Percentiles rank a stretch among this genome's conserved stretches.
phyloP scores from a whole-genome alignment of 495 filamentous ascomycete species.

The Daldinia caldariorum region DNA sequence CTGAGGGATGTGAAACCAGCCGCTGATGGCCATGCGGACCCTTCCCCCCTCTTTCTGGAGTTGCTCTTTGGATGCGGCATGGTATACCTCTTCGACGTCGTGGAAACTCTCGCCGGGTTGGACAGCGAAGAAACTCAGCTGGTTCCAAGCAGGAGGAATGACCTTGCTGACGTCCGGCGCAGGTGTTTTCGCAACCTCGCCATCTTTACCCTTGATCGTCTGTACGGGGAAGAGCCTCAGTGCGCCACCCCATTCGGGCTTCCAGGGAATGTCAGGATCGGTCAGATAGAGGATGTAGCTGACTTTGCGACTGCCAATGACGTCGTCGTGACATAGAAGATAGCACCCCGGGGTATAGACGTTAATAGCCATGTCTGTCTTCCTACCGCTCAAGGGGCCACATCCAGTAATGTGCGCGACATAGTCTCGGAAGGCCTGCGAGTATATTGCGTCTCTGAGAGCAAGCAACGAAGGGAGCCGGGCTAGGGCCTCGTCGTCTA shows the following conservation, averaged over 20 bases:
- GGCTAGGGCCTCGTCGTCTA: slow-evolving; percentile 82
- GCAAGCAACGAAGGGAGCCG: slow-evolving; percentile 85
- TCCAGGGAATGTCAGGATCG: slow-evolving; percentile 91
- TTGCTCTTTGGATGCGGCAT: slow-evolving; percentile 61
- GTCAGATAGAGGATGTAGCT: slow-evolving; percentile 98
- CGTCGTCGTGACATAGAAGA: slow-evolving; percentile 96
- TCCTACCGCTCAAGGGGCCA: slow-evolving; percentile 86
- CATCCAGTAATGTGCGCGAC: slow-evolving; percentile 84
- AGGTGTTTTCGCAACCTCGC: slow-evolving; percentile 76
- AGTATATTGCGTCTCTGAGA: slow-evolving; percentile 93
- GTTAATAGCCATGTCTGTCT: slow-evolving; percentile 99
- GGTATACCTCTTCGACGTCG: slow-evolving; percentile 97
- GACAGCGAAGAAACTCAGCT: slow-evolving; percentile 97
- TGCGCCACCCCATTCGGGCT: slow-evolving; percentile 92
- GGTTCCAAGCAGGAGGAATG: slow-evolving; percentile 95
- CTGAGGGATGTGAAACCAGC: slow-evolving; percentile 99
- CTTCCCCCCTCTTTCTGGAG: slow-evolving; percentile 72
- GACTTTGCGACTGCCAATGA: slow-evolving; percentile 91
- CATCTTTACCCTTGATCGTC: slow-evolving; percentile 69
- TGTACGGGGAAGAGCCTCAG: slow-evolving; percentile 86
- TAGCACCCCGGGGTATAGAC: slow-evolving; percentile 97
- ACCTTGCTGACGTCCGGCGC: slow-evolving; percentile 75
- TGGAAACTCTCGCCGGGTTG: slow-evolving; percentile 98
- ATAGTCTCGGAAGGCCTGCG: slow-evolving; percentile 85
- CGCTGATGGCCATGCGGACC: slow-evolving; percentile 95